A percentile compares a stretch with the other conserved stretches of the same genome.
These are phyloP conservation scores for Biscogniauxia marginata DNA, from an alignment of 2,329 filamentous ascomycete genomes.

Conservation along the genomic window DNA sequence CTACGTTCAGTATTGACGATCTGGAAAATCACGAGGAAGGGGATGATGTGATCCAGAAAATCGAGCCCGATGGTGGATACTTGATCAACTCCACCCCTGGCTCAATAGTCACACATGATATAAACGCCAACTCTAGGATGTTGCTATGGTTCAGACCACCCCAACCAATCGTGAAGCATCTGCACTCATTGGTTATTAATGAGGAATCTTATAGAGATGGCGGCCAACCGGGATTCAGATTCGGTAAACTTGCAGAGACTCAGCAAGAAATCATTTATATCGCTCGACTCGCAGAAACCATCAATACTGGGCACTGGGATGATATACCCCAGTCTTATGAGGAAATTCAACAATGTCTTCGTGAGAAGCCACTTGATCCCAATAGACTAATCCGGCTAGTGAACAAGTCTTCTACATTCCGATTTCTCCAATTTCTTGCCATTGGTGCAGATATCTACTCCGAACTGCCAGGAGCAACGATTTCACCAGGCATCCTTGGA, in stretches of 20 bases:
- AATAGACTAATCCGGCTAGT: neutral
- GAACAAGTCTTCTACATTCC: neutral
- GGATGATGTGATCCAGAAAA: neutral
- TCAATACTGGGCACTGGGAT: too few species aligned
- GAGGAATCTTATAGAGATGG: neutral
- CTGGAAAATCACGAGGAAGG: neutral
- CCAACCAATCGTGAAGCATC: neutral
- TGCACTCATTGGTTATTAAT: neutral
- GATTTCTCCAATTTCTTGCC: neutral
- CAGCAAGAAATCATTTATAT: neutral
- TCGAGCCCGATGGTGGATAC: neutral
- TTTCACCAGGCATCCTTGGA: neutral
- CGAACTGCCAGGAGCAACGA: neutral
- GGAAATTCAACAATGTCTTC: neutral
- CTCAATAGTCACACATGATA: neutral
- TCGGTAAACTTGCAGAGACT: neutral
- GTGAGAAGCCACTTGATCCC: neutral
- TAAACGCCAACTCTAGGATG: too few species aligned
- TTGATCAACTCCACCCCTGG: neutral
- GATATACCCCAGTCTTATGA: neutral
- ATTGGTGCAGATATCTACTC: neutral
- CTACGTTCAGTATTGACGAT: neutral
- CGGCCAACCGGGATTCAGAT: neutral
- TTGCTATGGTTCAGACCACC: neutral
- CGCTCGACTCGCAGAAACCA: neutral